A percentile compares a stretch with the other conserved stretches of the same genome.
Conservation (phyloP, 257 asterid genomes). For the Ajuga chamaepitys region DNA sequence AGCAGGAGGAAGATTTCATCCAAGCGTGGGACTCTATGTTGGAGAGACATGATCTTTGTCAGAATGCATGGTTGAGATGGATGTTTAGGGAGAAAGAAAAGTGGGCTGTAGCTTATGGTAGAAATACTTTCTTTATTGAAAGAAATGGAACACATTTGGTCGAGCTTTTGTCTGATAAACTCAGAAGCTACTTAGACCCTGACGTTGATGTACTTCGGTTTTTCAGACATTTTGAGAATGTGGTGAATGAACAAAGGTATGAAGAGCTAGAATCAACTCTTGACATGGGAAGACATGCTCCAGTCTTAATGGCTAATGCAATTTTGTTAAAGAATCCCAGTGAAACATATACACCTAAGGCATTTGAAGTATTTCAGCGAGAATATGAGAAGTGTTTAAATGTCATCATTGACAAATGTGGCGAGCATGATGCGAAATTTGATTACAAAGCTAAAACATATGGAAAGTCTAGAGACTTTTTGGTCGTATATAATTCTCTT, state of each 20-base stretch:
- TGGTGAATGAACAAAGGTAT: constrained; percentile 49
- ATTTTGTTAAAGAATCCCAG: constrained; percentile 47
- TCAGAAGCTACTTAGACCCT: constrained; percentile 31
- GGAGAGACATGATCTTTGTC: constrained; percentile 38
- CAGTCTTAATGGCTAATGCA: constrained; percentile 48
- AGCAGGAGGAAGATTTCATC: constrained; percentile 50
- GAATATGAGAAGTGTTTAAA: constrained; percentile 56
- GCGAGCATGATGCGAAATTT: constrained; percentile 34
- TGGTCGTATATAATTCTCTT: constrained; percentile 36
- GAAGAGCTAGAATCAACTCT: constrained; percentile 36
- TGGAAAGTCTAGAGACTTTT: constrained; percentile 41
- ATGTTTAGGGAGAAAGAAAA: constrained; percentile 59
- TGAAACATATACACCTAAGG: constrained; percentile 39
- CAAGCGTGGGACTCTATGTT: constrained; percentile 46
- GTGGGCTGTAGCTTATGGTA: constrained; percentile 54
- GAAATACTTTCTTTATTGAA: constrained; percentile 51
- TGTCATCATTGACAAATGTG: constrained; percentile 37
- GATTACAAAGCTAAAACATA: constrained; percentile 51
- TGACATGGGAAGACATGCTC: constrained; percentile 42
- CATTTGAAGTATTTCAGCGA: constrained; percentile 50
- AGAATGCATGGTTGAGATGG: constrained; percentile 60
- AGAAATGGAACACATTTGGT: constrained; percentile 38
- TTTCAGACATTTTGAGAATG: constrained; percentile 37
- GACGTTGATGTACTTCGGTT: constrained; percentile 40
- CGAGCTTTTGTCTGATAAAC: constrained; percentile 38